These are phyloP conservation scores for Metschnikowia aberdeeniae DNA, from an alignment of 805 yeast species.

Conservation along the genomic window DNA sequence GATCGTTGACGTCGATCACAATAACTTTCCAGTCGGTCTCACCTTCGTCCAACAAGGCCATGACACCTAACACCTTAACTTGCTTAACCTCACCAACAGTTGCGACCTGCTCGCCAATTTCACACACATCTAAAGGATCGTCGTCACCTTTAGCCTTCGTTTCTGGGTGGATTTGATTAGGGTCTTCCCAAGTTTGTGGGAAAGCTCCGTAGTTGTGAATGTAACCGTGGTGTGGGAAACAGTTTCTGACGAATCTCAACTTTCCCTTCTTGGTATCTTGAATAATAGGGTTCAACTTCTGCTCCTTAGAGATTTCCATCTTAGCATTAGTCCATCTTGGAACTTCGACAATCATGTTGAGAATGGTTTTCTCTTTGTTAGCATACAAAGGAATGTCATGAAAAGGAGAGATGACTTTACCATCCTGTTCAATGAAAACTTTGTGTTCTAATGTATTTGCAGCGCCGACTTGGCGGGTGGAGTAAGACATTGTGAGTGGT, in stretches of 20 bases:
- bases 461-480: conserved; percentile 92
- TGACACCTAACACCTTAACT: conserved; percentile 60
- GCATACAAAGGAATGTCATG: conserved; percentile 78
- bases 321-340: conserved; percentile 79
- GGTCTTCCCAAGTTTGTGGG: conserved; percentile 97
- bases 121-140: conserved; percentile 48
- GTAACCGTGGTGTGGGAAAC: conserved; percentile 81
- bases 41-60: conserved; percentile 86
- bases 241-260: conserved; percentile 69
- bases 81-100: conserved; percentile 51
- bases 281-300: conserved; percentile 66
- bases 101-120: conserved; percentile 46
- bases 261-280: conserved; percentile 78
- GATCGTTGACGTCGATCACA: conserved; percentile 64
- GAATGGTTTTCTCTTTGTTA: conserved; percentile 58
- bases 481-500: conserved; percentile 55
- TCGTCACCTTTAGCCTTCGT: conserved; percentile 47
- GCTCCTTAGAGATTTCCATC: conserved; percentile 63
- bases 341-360: conserved; percentile 42
- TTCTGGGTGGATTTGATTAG: conserved; percentile 47
- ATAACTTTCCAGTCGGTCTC: conserved; percentile 95
- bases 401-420: conserved; percentile 92
- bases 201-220: conserved; percentile 86
- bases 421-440: conserved; percentile 87
- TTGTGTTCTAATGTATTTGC: conserved; percentile 92